phyloP scores from a whole-genome alignment of 2,329 filamentous ascomycete genomes.

The Amesomyces nigricolor region DNA sequence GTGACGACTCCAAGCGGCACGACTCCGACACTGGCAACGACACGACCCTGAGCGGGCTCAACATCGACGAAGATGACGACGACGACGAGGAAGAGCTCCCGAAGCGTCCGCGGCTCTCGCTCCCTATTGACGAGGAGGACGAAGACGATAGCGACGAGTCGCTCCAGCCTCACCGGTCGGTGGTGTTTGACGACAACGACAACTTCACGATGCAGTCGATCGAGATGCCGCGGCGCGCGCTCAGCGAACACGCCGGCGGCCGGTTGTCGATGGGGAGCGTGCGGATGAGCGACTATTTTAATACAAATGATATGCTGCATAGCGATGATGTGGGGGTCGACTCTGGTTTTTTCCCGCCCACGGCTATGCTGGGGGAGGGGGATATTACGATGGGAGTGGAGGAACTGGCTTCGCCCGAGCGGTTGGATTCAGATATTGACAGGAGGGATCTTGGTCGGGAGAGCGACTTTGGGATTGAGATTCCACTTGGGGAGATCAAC shows the following conservation, averaged over 20 bases:
- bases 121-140: slow-evolving; percentile 34
- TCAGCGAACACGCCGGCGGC: slow-evolving; percentile 40
- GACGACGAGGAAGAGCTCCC: slow-evolving; percentile 26
- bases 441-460: slow-evolving; percentile 30
- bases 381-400: slow-evolving; percentile 36
- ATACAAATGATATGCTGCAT: slow-evolving; percentile 32
- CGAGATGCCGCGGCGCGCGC: slow-evolving; percentile 51
- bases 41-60: slow-evolving; percentile 21
- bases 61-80: slow-evolving; percentile 12
- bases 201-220: slow-evolving; percentile 55
- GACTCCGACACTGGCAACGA: slow-evolving; percentile 19
- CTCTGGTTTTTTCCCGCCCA: slow-evolving; percentile 49
- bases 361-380: slow-evolving; percentile 40
- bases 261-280: slow-evolving; percentile 48
- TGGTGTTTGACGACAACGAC: slow-evolving; percentile 55
- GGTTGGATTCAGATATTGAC: slow-evolving; percentile 22
- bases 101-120: slow-evolving; percentile 25
- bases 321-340: slow-evolving; percentile 40
- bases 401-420: slow-evolving; percentile 37
- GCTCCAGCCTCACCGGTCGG: slow-evolving; percentile 48
- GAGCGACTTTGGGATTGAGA: slow-evolving; percentile 48
- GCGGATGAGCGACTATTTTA: slow-evolving; percentile 51
- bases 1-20: neutral
- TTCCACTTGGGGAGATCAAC: slow-evolving; percentile 41
- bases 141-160: slow-evolving; percentile 46